phyloP scores from a whole-genome alignment of 768 basidiomycete species.

The Mycena maculata region DNA sequence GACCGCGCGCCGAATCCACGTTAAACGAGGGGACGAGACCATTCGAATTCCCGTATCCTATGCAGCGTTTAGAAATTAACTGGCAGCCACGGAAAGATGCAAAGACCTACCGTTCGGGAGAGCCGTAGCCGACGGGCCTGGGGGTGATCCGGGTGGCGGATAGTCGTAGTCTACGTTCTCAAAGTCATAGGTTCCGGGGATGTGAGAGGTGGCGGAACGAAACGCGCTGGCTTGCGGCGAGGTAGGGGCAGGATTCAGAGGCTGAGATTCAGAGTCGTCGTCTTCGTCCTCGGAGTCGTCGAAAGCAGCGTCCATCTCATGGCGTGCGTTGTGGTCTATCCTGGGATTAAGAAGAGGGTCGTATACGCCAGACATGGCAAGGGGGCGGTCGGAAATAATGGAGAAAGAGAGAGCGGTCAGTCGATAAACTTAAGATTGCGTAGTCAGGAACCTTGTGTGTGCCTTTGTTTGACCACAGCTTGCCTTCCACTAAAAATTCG shows the following conservation, averaged over 20 bases:
- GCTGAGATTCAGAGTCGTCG: conserved; percentile 59
- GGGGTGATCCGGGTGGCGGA: conserved; percentile 88
- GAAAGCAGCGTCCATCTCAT: conserved; percentile 90
- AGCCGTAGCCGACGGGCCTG: conserved; percentile 69
- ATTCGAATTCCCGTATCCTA: conserved; percentile 76
- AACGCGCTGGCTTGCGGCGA: conserved; percentile 42
- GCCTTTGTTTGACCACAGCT: background rate
- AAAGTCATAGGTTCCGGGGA: conserved; percentile 76
- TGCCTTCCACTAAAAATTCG: background rate
- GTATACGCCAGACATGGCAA: conserved; percentile 68
- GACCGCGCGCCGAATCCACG: conserved; percentile 44
- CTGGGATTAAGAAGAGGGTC: conserved; percentile 72
- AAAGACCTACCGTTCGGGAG: conserved; percentile 63
- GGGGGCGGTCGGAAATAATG: conserved; percentile 1
- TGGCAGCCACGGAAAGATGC: background rate
- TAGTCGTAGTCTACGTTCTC: conserved; percentile 83
- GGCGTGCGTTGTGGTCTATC: conserved; percentile 57
- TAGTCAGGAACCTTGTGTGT: background rate
- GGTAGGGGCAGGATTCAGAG: conserved; percentile 57
- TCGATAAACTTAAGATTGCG: conserved; percentile 10
- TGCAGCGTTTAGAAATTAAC: background rate
- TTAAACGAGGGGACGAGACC: conserved; percentile 68
- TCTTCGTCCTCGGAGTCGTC: conserved; percentile 82
- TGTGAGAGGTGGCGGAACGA: conserved; percentile 39
- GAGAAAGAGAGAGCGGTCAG: conserved; percentile 17